phyloP scores from a whole-genome alignment of 169 alveolate genomes.

The Plasmodium gonderi region DNA sequence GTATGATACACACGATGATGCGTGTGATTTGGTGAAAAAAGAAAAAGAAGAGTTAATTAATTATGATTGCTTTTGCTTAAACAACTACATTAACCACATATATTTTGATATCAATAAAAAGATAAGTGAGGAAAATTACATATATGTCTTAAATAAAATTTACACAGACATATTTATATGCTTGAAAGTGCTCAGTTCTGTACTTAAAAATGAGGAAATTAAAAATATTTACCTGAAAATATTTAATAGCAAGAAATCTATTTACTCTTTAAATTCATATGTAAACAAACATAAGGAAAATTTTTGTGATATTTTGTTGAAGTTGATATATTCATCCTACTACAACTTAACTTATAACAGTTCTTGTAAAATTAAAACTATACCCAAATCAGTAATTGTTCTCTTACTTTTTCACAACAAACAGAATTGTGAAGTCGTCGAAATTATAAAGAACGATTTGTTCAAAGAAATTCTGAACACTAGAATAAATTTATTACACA shows the following conservation, averaged over 20 bases:
- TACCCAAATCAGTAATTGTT: slow-evolving; percentile 39
- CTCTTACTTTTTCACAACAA: slow-evolving; percentile 32
- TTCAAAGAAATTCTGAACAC: slow-evolving; percentile 23
- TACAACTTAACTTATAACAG: slow-evolving; percentile 44
- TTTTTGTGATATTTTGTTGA: slow-evolving; percentile 34
- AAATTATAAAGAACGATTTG: slow-evolving; percentile 32
- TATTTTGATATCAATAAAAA: slow-evolving; percentile 67
- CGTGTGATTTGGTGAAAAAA: slow-evolving; percentile 25
- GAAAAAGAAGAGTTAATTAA: slow-evolving; percentile 51
- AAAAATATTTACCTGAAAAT: slow-evolving; percentile 21
- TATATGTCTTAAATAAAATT: slow-evolving; percentile 44
- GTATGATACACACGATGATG: not conserved
- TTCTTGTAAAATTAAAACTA: slow-evolving; percentile 14
- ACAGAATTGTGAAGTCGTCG: slow-evolving; percentile 12
- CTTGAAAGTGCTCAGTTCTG: slow-evolving; percentile 33
- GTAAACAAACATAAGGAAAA: slow-evolving; percentile 43
- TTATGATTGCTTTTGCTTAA: slow-evolving; percentile 64
- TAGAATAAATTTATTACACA: slow-evolving; percentile 37
- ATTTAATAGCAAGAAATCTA: slow-evolving; percentile 26
- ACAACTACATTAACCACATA: slow-evolving; percentile 59
- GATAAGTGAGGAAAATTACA: slow-evolving; percentile 46
- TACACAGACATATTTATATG: slow-evolving; percentile 73
- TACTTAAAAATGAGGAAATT: slow-evolving; percentile 52
- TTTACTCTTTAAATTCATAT: slow-evolving; percentile 31
- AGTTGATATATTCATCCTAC: slow-evolving; percentile 41